These are phyloP conservation scores for Clarireedia hainanense DNA, from an alignment of 2,329 filamentous ascomycete species.

Conservation along the genomic window DNA sequence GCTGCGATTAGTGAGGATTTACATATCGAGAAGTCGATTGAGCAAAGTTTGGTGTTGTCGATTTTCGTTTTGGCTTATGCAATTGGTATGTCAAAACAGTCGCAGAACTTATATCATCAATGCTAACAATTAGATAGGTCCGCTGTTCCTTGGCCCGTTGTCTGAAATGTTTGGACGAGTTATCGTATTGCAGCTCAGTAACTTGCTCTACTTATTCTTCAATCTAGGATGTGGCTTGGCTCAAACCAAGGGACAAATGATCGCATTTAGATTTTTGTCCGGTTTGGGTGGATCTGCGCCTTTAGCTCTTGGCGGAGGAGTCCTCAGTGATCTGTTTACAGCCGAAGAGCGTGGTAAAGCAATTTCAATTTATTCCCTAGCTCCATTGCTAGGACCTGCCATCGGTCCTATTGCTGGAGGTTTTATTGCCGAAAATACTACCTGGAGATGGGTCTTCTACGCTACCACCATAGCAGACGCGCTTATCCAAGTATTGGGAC, in stretches of 20 bases:
- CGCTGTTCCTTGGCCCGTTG: conserved; percentile 52
- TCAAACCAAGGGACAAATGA: conserved; percentile 35
- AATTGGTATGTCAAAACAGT: neutral
- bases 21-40: conserved; percentile 38
- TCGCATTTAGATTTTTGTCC: conserved; percentile 39
- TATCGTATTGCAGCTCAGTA: conserved; percentile 36
- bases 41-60: conserved; percentile 39
- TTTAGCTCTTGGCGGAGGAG: conserved; percentile 37
- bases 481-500: conserved; percentile 35
- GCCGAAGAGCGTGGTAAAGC: conserved; percentile 40
- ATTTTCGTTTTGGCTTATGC: conserved; percentile 38
- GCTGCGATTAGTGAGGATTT: conserved; percentile 45
- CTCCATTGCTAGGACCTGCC: conserved; percentile 27
- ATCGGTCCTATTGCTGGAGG: conserved; percentile 42
- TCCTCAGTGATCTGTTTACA: conserved; percentile 39
- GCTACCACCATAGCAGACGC: conserved; percentile 38
- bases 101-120: neutral
- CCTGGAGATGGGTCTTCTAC: conserved; percentile 49
- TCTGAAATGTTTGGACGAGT: conserved; percentile 43
- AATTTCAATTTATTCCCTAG: conserved; percentile 29
- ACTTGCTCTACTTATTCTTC: conserved; percentile 45
- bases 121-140: conserved; percentile 32
- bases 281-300: conserved; percentile 41
- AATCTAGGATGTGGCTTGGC: conserved; percentile 44
- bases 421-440: conserved; percentile 38